Base-by-base conservation (phyloP, 257 asterid genomes). In the Solanum pinnatisectum region DNA sequence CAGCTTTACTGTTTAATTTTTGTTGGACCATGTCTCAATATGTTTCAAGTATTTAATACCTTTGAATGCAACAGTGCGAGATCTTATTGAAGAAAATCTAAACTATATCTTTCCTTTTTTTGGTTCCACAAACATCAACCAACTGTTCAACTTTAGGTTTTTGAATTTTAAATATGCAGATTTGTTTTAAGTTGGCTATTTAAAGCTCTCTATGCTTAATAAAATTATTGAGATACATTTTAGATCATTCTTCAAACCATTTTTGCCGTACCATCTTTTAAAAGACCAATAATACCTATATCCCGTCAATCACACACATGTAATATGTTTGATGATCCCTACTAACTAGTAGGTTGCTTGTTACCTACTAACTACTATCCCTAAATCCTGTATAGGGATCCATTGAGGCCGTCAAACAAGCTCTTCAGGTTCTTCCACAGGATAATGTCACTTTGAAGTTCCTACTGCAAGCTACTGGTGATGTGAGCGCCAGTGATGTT, bases 371-470 rank as follows among this genome's bases (percentile, higher is more conserved):
- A 76, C 85, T 68, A 42, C n/a, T 76, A 59, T 72, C 72, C 87
- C 79, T 36, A 18, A 63, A 87, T 89, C 18, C 73, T 91, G 89
- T 42, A 63, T 72, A 97, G 99, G 99, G 99, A 89, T 91, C 99
- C 27, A 92, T 93, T 79, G 99, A 94, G 93, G 99, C 99, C 15
- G 88, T 97, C 83, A 93, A 93, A 87, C 98, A 95, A 93, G 99
- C 99, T 84, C 96, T 97, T 81, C 98, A 93, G 88, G 96, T 92
- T 86, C 99, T 97, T 91, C 99, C 99, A 68, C 99, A 94, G 90
- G 92, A 89, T 87, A 97, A 97, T 91, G 94, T 97, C 83, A 97
- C 98, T 90, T 91, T 96, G 91, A 97, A 97, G 93, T 97, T 97
- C 93, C 93, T 97, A 56, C 89, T 95, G 91, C 98, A 95, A 93